Evolutionary conservation across 306 rosid species (phyloP), one percentile per base, ranked within the genome.

Genomic region (Erythrophleum fordii): DNA sequence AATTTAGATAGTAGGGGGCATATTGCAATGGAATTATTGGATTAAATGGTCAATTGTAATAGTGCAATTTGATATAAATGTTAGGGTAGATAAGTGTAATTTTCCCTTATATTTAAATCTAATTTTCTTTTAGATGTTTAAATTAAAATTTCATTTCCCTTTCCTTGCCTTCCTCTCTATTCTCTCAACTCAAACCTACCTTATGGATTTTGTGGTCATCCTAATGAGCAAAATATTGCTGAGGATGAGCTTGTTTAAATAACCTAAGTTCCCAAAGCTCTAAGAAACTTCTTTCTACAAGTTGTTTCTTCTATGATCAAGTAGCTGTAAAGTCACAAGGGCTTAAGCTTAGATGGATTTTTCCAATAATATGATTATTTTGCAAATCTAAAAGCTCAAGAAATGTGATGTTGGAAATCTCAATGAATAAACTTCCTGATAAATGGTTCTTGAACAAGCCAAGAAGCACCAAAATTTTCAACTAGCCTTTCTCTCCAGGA

Each of bases 341-440:
- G 93, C 16, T 92, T 94, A 11, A 94, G 79, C 81, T 82, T 77
- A 35, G 84, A 73, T 39, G 97, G 62, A 94, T 92, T 81, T 84
- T 93, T 1, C 93, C 97, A 17, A 87, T 85, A 31, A 94, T 77
- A 69, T 92, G 72, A 82, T 94, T 94, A 74, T 89, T 89, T 76
- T 94, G 97, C 78, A 85, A 92, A 86, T 92, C 97, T 44, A 94
- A 80, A 29, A 91, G 90, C 84, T 94, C 98, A 49, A 94, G 97
- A 86, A 91, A 91, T 16, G 97, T 91, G 29, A 94, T 82, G 79
- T 92, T 92, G 52, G 97, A 91, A 75, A 92, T 82, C 88, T 94
- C 98, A 53, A 77, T 60, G 0, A 97, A 97, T 53, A 94, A 82
- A 25, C 85, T 83, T 55, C 94, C 98, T 3, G 94, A 87, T 83